Conservation (phyloP, 768 basidiomycete genomes). For the Mycena filopes region DNA sequence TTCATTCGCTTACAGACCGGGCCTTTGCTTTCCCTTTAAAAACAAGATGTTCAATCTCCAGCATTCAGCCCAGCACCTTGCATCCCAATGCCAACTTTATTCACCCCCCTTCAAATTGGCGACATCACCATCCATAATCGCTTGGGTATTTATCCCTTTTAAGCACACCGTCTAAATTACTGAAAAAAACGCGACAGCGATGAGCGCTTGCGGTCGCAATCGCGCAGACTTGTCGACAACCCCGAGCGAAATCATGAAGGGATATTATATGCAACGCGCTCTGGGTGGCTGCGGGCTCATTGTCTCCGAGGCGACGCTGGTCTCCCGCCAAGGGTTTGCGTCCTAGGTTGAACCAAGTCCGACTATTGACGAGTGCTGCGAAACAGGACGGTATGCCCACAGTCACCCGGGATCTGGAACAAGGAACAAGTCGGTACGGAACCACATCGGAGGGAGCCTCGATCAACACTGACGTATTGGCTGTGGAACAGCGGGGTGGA, state of each 20-base stretch:
- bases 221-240: neutral
- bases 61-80: no score
- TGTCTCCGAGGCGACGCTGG: neutral
- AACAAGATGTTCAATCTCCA: no score
- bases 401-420: conserved; percentile 55
- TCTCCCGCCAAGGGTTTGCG: conserved; percentile 7
- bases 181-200: no score
- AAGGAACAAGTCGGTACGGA: conserved; percentile 47
- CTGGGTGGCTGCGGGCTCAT: conserved; percentile 6
- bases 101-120: no score
- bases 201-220: neutral
- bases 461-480: neutral
- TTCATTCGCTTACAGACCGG: no score
- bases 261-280: conserved; percentile 12
- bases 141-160: no score
- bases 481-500: conserved; percentile 46
- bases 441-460: neutral
- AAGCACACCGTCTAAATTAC: no score
- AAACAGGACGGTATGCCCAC: conserved; percentile 1
- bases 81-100: no score
- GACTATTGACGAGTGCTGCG: neutral
- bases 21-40: no score
- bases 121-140: no score
- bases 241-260: conserved; percentile 9
- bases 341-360: neutral